Percentiles rank a stretch among this genome's conserved stretches.
These are phyloP conservation scores for Neonectria coccinea DNA, from an alignment of 2,329 filamentous ascomycete genomes.

Conservation along the genomic window DNA sequence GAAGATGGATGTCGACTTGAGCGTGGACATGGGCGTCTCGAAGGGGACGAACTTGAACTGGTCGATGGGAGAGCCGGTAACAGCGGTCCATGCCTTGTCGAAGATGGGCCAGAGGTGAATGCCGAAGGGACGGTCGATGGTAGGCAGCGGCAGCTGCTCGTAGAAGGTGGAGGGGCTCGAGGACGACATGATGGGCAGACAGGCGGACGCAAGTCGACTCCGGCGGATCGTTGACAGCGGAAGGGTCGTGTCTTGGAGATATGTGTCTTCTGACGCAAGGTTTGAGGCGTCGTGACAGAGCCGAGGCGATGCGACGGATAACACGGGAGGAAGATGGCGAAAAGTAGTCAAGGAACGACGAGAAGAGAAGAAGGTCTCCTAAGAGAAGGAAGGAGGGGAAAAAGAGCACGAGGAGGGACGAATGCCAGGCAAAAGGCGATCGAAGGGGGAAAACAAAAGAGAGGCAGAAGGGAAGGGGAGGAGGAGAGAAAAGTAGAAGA, in stretches of 20 bases:
- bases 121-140: conserved; percentile 92
- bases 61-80: conserved; percentile 84
- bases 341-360: conserved; percentile 51
- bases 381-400: conserved; percentile 36
- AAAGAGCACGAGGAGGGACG: conserved; percentile 24
- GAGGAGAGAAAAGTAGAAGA: conserved; percentile 39
- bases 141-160: conserved; percentile 75
- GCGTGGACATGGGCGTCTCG: conserved; percentile 88
- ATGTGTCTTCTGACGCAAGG: conserved; percentile 17
- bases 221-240: conserved; percentile 11
- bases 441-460: conserved; percentile 44
- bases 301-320: conserved; percentile 43
- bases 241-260: conserved; percentile 9
- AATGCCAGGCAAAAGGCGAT: conserved; percentile 37
- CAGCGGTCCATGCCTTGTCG: conserved; percentile 82
- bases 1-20: conserved; percentile 83
- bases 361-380: conserved; percentile 49
- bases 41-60: conserved; percentile 88
- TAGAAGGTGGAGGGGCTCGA: conserved; percentile 58
- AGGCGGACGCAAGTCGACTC: conserved; percentile 28
- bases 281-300: conserved; percentile 28
- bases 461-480: conserved; percentile 47
- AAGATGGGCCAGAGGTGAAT: conserved; percentile 94
- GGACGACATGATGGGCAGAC: conserved; percentile 53
- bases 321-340: conserved; percentile 39